These are phyloP conservation scores for Hyaloscypha hepaticicola DNA, from an alignment of 495 filamentous ascomycete genomes.

Conservation along the genomic window DNA sequence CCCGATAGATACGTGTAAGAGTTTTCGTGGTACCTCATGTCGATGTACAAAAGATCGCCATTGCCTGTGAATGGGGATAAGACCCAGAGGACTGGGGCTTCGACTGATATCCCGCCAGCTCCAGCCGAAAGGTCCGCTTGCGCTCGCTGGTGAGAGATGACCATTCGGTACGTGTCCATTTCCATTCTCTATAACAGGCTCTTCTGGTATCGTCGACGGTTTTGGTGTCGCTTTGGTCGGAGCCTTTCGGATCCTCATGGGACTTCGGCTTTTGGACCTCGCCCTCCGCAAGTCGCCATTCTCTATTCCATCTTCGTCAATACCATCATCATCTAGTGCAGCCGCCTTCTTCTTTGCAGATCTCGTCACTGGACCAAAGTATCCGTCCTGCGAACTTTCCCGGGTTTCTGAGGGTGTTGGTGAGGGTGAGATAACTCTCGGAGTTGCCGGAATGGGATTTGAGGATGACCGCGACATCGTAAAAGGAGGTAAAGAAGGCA, in stretches of 20 bases:
- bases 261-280: conserved; percentile 51
- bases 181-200: conserved; percentile 35
- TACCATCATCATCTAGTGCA: conserved; percentile 38
- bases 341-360: conserved; percentile 57
- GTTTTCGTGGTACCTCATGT: conserved; percentile 75
- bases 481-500: conserved; percentile 48
- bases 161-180: conserved; percentile 57
- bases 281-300: conserved; percentile 33
- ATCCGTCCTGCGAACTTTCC: conserved; percentile 36
- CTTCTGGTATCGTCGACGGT: conserved; percentile 12
- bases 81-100: conserved; percentile 84
- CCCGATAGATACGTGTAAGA: conserved; percentile 89
- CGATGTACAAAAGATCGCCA: conserved; percentile 72
- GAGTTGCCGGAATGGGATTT: conserved; percentile 57
- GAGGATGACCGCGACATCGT: conserved; percentile 47
- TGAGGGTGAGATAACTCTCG: conserved; percentile 70
- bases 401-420: conserved; percentile 60
- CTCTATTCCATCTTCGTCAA: conserved; percentile 45
- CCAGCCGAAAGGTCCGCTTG: conserved; percentile 45
- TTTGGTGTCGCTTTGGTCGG: conserved; percentile 28
- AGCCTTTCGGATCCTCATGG: conserved; percentile 49
- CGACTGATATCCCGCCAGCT: conserved; percentile 80
- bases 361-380: conserved; percentile 58
- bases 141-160: conserved; percentile 65
- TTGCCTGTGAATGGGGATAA: conserved; percentile 88